Evolutionary conservation across 2,329 filamentous ascomycete species (phyloP).

Genomic region (Mollisiaceae sp.): DNA sequence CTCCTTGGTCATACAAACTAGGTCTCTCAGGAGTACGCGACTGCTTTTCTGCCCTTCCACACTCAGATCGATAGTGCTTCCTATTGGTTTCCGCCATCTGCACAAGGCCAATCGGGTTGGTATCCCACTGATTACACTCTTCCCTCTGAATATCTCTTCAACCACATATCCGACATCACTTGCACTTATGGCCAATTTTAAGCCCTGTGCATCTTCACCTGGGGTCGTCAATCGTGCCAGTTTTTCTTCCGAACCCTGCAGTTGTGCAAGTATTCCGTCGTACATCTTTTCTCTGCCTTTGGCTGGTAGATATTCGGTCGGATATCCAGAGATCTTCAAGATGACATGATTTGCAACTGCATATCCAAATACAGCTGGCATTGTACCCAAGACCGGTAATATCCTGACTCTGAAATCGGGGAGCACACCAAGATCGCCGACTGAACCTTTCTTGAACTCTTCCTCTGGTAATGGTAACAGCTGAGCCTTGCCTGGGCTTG

Average conservation of each 20-base stretch:
- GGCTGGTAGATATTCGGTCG: slow-evolving; percentile 78
- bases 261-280: slow-evolving; percentile 75
- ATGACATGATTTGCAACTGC: slow-evolving; percentile 93
- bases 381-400: slow-evolving; percentile 90
- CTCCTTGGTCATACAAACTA: slow-evolving; percentile 94
- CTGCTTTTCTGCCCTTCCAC: slow-evolving; percentile 79
- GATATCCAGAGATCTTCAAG: slow-evolving; percentile 79
- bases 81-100: slow-evolving; percentile 74
- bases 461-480: slow-evolving; percentile 86
- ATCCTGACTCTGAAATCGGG: slow-evolving; percentile 96
- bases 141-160: slow-evolving; percentile 86
- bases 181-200: slow-evolving; percentile 78
- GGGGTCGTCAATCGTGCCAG: slow-evolving; percentile 56
- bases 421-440: slow-evolving; percentile 85
- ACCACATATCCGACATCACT: slow-evolving; percentile 86
- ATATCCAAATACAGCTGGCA: slow-evolving; percentile 96
- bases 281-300: slow-evolving; percentile 93
- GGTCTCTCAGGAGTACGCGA: slow-evolving; percentile 68
- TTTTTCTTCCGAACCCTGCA: slow-evolving; percentile 82
- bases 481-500: slow-evolving; percentile 88
- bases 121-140: slow-evolving; percentile 82
- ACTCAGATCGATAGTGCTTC: slow-evolving; percentile 64
- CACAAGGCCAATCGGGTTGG: slow-evolving; percentile 79
- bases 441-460: slow-evolving; percentile 83
- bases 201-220: slow-evolving; percentile 60